Percentiles rank a stretch among this genome's conserved stretches.
Conservation (phyloP, 2,329 filamentous ascomycete species). For the Beauveria caledonica region DNA sequence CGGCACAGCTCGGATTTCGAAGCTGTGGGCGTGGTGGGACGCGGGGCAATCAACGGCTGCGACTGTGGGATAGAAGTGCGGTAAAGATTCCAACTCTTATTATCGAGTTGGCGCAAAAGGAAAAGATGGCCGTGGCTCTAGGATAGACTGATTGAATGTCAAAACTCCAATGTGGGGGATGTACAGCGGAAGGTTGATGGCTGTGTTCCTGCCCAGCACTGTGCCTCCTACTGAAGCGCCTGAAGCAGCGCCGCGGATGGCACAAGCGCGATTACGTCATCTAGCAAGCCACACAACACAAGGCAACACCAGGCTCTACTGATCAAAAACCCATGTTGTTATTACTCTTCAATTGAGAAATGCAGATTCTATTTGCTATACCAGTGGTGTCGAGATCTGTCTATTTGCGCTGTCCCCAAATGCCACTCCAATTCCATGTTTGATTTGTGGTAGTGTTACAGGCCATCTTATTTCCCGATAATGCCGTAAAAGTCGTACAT, state of each 20-base stretch:
- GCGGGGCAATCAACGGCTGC: neutral
- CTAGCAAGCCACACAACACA: neutral
- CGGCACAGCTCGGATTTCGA: neutral
- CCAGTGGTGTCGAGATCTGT: conserved; percentile 12
- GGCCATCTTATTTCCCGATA: conserved; percentile 4
- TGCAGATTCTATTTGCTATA: conserved; percentile 12
- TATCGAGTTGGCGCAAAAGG: neutral
- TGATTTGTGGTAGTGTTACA: conserved; percentile 11
- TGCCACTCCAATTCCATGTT: conserved; percentile 9
- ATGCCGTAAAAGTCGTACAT: conserved; percentile 13
- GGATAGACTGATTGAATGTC: neutral
- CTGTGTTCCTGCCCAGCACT: neutral
- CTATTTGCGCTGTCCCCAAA: conserved; percentile 12
- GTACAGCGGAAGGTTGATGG: neutral
- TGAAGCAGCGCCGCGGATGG: neutral
- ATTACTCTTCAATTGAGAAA: neutral
- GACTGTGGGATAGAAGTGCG: too few relatives aligned
- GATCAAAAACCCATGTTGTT: too few relatives aligned
- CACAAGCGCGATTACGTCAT: conserved; percentile 6
- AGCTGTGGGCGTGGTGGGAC: neutral
- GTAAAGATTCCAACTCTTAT: neutral
- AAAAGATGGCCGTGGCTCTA: neutral
- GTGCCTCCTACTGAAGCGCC: neutral
- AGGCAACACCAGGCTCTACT: neutral
- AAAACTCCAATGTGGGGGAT: conserved; percentile 6